Percentiles rank a stretch among this genome's conserved stretches.
phyloP scores from a whole-genome alignment of 139 green algal species.

The Pseudopediastrum boryanum region DNA sequence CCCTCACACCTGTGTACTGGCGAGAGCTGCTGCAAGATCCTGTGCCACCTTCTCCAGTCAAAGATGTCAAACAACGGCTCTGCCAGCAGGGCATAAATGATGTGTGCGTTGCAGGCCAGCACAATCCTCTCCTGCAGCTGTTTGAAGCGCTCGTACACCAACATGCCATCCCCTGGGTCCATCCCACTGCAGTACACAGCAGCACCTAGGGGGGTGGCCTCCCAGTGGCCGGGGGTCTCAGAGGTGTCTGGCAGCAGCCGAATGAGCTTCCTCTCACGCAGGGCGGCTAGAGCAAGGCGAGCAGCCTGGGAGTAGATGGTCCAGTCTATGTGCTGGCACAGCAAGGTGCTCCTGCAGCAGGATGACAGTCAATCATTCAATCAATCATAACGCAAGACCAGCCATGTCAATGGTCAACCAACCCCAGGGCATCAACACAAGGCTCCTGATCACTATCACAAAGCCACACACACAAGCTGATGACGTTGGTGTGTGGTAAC shows the following conservation, averaged over 20 bases:
- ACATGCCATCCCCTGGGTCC: slow-evolving; percentile 15
- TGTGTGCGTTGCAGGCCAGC: slow-evolving; percentile 19
- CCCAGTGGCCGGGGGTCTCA: slow-evolving; percentile 3
- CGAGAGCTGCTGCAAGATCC: not conserved
- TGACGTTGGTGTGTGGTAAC: no score
- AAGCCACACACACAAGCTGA: no score
- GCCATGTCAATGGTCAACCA: no score
- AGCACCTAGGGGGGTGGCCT: slow-evolving; percentile 18
- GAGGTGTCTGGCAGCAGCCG: not conserved
- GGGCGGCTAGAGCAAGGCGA: not conserved
- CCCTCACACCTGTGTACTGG: slow-evolving; percentile 10
- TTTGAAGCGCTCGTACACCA: slow-evolving; percentile 24
- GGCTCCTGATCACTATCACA: no score
- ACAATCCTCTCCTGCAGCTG: slow-evolving; percentile 6
- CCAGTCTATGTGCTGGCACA: slow-evolving; percentile 7
- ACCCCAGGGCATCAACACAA: no score
- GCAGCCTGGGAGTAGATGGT: not conserved
- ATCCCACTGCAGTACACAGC: slow-evolving; percentile 23
- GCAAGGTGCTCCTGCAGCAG: slow-evolving; percentile 24
- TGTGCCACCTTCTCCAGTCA: slow-evolving; percentile 22
- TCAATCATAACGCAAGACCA: no score
- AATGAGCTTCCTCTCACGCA: slow-evolving; percentile 22
- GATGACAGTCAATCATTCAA: not conserved
- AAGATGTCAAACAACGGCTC: slow-evolving; percentile 26
- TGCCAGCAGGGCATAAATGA: slow-evolving; percentile 26